A percentile compares a stretch with the other conserved stretches of the same genome.
phyloP scores from a whole-genome alignment of 345 rosid species.

The Bretschneidera sinensis region DNA sequence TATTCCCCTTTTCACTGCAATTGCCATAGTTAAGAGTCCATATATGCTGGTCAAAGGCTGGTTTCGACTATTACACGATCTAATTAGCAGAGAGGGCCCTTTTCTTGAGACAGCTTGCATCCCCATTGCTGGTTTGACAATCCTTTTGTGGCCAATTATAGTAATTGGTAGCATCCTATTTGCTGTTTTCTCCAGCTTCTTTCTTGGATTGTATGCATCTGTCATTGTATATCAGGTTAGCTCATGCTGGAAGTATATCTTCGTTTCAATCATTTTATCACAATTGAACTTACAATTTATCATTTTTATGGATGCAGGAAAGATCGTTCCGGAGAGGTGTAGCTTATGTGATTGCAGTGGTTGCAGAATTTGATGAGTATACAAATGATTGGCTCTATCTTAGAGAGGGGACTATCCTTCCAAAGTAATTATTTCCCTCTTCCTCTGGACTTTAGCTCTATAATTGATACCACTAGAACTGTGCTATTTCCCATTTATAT shows the following conservation, averaged over 20 bases:
- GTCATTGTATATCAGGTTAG: slow-evolving; percentile 67
- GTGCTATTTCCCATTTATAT: slow-evolving; percentile 2
- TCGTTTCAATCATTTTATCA: not conserved
- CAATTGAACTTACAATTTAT: not conserved
- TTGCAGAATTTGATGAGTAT: slow-evolving; percentile 86
- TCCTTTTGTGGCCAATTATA: slow-evolving; percentile 73
- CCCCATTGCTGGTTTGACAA: slow-evolving; percentile 73
- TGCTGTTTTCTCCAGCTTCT: slow-evolving; percentile 58
- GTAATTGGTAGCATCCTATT: slow-evolving; percentile 60
- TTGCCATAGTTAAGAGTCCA: slow-evolving; percentile 68
- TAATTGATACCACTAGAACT: not conserved
- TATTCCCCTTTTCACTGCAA: slow-evolving; percentile 62
- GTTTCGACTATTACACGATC: slow-evolving; percentile 65
- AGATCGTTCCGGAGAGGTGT: slow-evolving; percentile 69
- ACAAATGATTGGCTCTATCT: slow-evolving; percentile 86
- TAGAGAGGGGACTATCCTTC: slow-evolving; percentile 76
- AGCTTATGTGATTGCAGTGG: slow-evolving; percentile 84
- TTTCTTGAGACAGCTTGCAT: slow-evolving; percentile 82
- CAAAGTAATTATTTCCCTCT: slow-evolving; percentile 45
- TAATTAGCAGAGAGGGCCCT: slow-evolving; percentile 68
- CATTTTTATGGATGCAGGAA: slow-evolving; percentile 42
- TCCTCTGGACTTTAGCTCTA: slow-evolving; percentile 4
- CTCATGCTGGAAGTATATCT: not conserved
- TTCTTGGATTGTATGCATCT: slow-evolving; percentile 68
- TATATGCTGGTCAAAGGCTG: slow-evolving; percentile 72